Evolutionary conservation across 2,329 filamentous ascomycete genomes (phyloP).

Genomic region (Ascocoryne sarcoides): DNA sequence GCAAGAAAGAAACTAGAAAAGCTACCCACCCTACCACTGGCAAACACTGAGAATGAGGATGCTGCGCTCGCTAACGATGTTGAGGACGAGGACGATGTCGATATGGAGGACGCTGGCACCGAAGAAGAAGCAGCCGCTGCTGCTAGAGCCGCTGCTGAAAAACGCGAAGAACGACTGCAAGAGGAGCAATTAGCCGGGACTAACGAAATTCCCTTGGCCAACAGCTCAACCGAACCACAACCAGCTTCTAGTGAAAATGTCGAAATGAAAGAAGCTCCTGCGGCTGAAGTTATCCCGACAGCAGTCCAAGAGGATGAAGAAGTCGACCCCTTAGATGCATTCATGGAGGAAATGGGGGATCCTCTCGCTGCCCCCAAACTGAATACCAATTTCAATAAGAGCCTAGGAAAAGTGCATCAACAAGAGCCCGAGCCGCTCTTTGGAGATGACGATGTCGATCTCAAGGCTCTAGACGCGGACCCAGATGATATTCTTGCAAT

Average conservation of each 20-base stretch:
- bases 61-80: constrained; percentile 47
- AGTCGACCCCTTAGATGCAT: constrained; percentile 89
- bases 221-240: constrained; percentile 36
- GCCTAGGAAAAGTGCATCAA: constrained; percentile 37
- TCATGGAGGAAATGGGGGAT: constrained; percentile 63
- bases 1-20: constrained; percentile 84
- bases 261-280: constrained; percentile 29
- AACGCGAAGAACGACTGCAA: constrained; percentile 61
- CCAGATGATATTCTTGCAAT: constrained; percentile 57
- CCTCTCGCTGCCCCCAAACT: constrained; percentile 36
- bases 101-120: constrained; percentile 67
- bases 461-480: constrained; percentile 54
- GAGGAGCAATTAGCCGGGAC: constrained; percentile 30
- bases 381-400: constrained; percentile 22
- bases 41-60: constrained; percentile 48
- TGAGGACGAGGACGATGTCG: constrained; percentile 58
- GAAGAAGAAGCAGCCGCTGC: constrained; percentile 86
- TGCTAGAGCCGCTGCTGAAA: constrained; percentile 75
- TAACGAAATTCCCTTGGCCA: constrained; percentile 31
- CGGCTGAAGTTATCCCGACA: constrained; percentile 15
- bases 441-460: constrained; percentile 67
- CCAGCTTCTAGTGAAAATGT: constrained; percentile 30
- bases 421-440: constrained; percentile 80
- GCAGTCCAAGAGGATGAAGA: constrained; percentile 56
- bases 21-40: constrained; percentile 67